Evolutionary conservation across 2,329 filamentous ascomycete genomes (phyloP).

Genomic region (Neocatenulostroma microsporum): DNA sequence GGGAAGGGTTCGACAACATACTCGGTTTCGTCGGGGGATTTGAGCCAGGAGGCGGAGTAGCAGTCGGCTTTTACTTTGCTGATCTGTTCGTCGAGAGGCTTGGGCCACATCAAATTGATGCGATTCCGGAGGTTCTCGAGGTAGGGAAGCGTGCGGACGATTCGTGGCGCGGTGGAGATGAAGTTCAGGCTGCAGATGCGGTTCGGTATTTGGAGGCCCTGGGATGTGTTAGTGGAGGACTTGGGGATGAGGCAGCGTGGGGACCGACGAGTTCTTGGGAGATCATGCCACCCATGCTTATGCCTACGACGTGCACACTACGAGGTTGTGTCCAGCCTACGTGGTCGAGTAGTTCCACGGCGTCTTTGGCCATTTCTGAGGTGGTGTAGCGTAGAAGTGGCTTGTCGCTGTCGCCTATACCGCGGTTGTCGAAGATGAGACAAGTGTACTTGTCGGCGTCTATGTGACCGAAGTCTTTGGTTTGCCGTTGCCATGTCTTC

Average conservation of each 20-base stretch:
- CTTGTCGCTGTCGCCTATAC: slow-evolving; percentile 72
- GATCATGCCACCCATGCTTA: slow-evolving; percentile 89
- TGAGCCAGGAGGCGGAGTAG: slow-evolving; percentile 59
- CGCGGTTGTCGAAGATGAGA: slow-evolving; percentile 75
- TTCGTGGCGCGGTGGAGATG: slow-evolving; percentile 42
- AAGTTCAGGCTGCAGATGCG: slow-evolving; percentile 45
- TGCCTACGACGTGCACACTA: slow-evolving; percentile 62
- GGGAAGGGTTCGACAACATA: slow-evolving; percentile 48
- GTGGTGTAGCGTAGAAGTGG: slow-evolving; percentile 72
- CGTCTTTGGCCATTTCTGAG: slow-evolving; percentile 73
- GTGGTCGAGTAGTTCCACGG: slow-evolving; percentile 60
- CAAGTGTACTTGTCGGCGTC: slow-evolving; percentile 60
- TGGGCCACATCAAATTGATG: slow-evolving; percentile 57
- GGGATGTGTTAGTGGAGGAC: slow-evolving; percentile 2
- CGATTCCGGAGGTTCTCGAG: slow-evolving; percentile 56
- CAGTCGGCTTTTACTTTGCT: slow-evolving; percentile 56
- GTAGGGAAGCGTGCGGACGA: slow-evolving; percentile 44
- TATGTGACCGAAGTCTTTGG: slow-evolving; percentile 70
- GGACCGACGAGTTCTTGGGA: slow-evolving; percentile 63
- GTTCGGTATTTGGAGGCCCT: slow-evolving; percentile 36
- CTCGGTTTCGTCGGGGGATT: slow-evolving; percentile 48
- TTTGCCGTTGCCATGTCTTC: slow-evolving; percentile 74
- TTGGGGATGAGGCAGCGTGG: neutral
- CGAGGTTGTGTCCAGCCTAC: slow-evolving; percentile 58
- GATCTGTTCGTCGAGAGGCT: slow-evolving; percentile 60